Evolutionary conservation across 495 filamentous ascomycete genomes (phyloP), one percentile per base, ranked within the genome.

Genomic region (Amphirosellinia nigrospora): DNA sequence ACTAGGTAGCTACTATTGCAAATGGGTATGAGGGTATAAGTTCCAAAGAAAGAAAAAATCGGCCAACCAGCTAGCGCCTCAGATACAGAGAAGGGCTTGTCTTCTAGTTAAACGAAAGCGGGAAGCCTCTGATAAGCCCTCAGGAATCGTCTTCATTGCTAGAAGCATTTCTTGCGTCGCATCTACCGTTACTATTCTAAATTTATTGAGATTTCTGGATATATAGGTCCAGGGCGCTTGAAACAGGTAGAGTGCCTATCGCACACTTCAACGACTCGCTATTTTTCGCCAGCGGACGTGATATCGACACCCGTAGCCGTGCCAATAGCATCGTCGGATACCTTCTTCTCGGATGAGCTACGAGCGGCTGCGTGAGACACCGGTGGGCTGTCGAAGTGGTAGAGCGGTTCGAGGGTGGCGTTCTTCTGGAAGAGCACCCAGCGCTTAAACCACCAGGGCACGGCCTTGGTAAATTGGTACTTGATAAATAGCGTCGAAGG

Each of bases 401-500:
- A 87, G 8, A 87, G 79, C 61, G 80, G 75, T n/a, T 83, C 81
- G 30, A 79, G 79, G 15, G 60, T 65, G 4, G 69, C 77, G 65
- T 70, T 74, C 72, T 83, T 86, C 63, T 76, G 71, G 52, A 74
- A 70, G 28, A 89, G 72, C n/a, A 89, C 75, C 61, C 83, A 83
- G 9, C 80, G 77, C 72, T 82, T 85, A 73, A 88, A 75, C 81
- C 83, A 88, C 82, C 83, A 89, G 0, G 88, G 88, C 13, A 86
- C 70, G 21, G 78, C 80, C 58, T 79, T 77, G 3, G 75, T 80
- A 26, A 80, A 71, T 72, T 89, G 82, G 72, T 86, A 87, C 50
- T 79, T 82, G 50, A 83, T 79, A 71, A 87, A 85, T 16, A 80
- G 78, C 10, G 79, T 75, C 28, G 81, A 86, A 3, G 86, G 81